Evolutionary conservation across 2,329 filamentous ascomycete species (phyloP), one percentile per base, ranked within the genome.

Genomic region (Ophiostoma piceae): DNA sequence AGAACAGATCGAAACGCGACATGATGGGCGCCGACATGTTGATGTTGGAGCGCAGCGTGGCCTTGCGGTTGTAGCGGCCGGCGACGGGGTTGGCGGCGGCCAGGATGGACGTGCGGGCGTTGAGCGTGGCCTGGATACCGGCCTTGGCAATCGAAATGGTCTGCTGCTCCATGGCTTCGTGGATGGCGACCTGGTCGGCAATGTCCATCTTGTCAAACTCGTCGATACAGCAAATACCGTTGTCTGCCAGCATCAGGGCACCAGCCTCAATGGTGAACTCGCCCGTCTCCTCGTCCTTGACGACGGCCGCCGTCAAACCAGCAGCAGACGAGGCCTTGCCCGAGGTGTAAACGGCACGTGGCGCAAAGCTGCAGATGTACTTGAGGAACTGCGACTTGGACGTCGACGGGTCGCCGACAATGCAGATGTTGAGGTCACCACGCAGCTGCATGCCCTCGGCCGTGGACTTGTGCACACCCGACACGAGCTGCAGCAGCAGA

Each of bases 181-280:
- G 95, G 76, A 99, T 99, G 74, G 95, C 95, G 69, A 99, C 95
- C 81, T 99, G 95, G 78, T 99, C 95, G 68, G 83, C 88, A 72
- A 99, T 91, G 76, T 99, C 95, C 95, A 99, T 99, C 83, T 99
- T 99, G 87, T 99, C 95, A 75, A 99, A 99, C 78, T 99, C 95
- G 77, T 99, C 95, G 78, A 99, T 99, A 71, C 93, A 94, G 79
- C 95, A 99, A 75, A 98, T 96, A 69, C 95, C 95, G 74, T 97
- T 97, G 76, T 98, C 90, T 29, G 95, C 95, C 72, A 99, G 84
- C 95, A 99, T 98, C 71, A 99, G 87, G 14, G 95, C 95, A 82
- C 95, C 95, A 7, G 95, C 95, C 81, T 99, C 95, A 75, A 99
- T 99, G 16, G 95, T 99, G 78, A 97, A 97, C 77, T 99, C 95